Base-by-base conservation (phyloP, 2,329 filamentous ascomycete species). In the Furcasterigmium furcatum region DNA sequence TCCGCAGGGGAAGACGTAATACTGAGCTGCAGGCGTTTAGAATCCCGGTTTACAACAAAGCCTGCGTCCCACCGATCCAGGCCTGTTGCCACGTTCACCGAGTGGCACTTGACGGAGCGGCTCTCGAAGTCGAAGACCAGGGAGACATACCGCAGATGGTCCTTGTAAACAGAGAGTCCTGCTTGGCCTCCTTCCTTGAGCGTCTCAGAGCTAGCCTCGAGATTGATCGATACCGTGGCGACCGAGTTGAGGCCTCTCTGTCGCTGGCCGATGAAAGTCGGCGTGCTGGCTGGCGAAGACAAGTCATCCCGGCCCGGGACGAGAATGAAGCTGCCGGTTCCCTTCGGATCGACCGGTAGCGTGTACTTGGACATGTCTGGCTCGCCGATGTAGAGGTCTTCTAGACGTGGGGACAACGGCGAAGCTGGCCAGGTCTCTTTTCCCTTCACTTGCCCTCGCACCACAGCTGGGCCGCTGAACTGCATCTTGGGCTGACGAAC, bases 151-250 rank as follows among this genome's bases (percentile, higher is more conserved):
- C 47, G 41, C 12, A 47, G 27, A 1, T 41, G 38, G 29, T 50
- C 47, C 19, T 47, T 45, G 24, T 47, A 47, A 4, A 50, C 27
- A 10, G 42, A 38, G 2, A 47, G 13, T 2, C 47, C 46, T 7
- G 12, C 45, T 4, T 0, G 29, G 4, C 6, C 34, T 25, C 12
- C 29, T 13, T 6, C 10, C 29, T n/a, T n/a, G n/a, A n/a, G n/a
- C n/a, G n/a, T n/a, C n/a, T n/a, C n/a, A n/a, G n/a, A n/a, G n/a
- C n/a, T n/a, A n/a, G n/a, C n/a, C n/a, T 32, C 29, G 29, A 32
- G 5, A 13, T 32, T n/a, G 4, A 32, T 12, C 5, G 16, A 5
- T 14, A 13, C 29, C 12, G 13, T n/a, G 10, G 29, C 29, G 13
- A n/a, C 13, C 10, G 29, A 32, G 12, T 12, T 6, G 16, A 32